Conservation (phyloP, 164 flowering plant species). For the Tetracentron sinense region DNA sequence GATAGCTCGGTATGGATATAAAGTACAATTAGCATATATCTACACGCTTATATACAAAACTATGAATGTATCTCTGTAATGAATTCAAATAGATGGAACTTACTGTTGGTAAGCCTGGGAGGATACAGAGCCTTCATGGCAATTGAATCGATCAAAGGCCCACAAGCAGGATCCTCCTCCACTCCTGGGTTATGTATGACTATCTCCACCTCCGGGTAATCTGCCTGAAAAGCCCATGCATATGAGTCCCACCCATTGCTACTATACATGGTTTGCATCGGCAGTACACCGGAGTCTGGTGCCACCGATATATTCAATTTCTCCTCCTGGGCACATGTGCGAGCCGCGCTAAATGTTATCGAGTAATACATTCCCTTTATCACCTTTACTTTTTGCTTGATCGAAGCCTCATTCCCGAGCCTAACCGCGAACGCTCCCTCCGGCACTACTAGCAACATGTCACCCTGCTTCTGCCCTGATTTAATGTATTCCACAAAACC, state of each 20-base stretch:
- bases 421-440: slow-evolving; percentile 73
- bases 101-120: slow-evolving; percentile 64
- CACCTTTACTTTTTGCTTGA: slow-evolving; percentile 56
- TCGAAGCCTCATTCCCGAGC: slow-evolving; percentile 73
- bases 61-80: no score
- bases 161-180: slow-evolving; percentile 95
- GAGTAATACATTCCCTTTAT: slow-evolving; percentile 48
- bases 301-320: slow-evolving; percentile 48
- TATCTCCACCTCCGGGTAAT: slow-evolving; percentile 23
- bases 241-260: slow-evolving; percentile 66
- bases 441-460: slow-evolving; percentile 83
- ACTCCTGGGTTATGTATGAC: slow-evolving; percentile 73
- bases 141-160: slow-evolving; percentile 82
- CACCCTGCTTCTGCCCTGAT: slow-evolving; percentile 77
- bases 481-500: slow-evolving; percentile 83
- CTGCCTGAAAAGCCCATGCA: slow-evolving; percentile 53
- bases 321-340: slow-evolving; percentile 78
- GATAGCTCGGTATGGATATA: no score
- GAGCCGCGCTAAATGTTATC: slow-evolving; percentile 63
- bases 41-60: no score
- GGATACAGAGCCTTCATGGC: slow-evolving; percentile 62
- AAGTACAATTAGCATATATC: no score
- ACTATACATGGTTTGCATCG: slow-evolving; percentile 67
- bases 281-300: slow-evolving; percentile 43
- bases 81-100: slow-evolving; percentile 21